phyloP scores from a whole-genome alignment of 768 basidiomycete species.

The Boletales sp. region DNA sequence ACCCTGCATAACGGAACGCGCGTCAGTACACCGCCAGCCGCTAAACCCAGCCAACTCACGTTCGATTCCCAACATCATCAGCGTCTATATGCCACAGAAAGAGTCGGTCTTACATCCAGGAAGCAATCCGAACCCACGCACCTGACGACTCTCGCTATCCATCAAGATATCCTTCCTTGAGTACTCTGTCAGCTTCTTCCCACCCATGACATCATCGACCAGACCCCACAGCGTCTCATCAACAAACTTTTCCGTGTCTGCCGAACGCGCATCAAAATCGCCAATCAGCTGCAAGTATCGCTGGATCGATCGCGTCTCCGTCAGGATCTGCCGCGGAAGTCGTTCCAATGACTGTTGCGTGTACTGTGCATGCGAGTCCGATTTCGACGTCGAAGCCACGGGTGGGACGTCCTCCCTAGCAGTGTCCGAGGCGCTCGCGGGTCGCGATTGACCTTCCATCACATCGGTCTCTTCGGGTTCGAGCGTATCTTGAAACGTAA shows the following conservation, averaged over 20 bases:
- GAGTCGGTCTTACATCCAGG: background rate
- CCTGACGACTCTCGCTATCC: conserved; percentile 42
- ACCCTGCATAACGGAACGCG: conserved; percentile 20
- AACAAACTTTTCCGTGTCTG: conserved; percentile 1
- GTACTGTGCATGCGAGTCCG: conserved; percentile 6
- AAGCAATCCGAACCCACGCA: conserved; percentile 17
- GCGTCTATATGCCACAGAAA: conserved; percentile 24
- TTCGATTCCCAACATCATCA: conserved; percentile 45
- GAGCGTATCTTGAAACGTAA: background rate
- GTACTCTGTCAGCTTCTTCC: conserved; percentile 28
- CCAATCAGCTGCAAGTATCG: conserved; percentile 37
- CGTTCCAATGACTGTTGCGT: conserved; percentile 33
- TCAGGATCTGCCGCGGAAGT: conserved; percentile 38
- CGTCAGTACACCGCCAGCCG: background rate
- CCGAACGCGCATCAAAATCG: conserved; percentile 7
- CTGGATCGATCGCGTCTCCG: conserved; percentile 36
- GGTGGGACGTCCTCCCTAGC: background rate
- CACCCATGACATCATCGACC: conserved; percentile 39
- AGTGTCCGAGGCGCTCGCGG: no score
- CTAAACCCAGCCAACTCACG: conserved; percentile 28
- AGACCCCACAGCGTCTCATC: conserved; percentile 29
- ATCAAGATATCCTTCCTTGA: conserved; percentile 40
- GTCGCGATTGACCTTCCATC: background rate
- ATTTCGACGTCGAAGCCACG: conserved; percentile 3
- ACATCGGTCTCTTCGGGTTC: conserved; percentile 1